Base-by-base conservation (phyloP, 441 rosid genomes). In the Flueggea neowawraea region DNA sequence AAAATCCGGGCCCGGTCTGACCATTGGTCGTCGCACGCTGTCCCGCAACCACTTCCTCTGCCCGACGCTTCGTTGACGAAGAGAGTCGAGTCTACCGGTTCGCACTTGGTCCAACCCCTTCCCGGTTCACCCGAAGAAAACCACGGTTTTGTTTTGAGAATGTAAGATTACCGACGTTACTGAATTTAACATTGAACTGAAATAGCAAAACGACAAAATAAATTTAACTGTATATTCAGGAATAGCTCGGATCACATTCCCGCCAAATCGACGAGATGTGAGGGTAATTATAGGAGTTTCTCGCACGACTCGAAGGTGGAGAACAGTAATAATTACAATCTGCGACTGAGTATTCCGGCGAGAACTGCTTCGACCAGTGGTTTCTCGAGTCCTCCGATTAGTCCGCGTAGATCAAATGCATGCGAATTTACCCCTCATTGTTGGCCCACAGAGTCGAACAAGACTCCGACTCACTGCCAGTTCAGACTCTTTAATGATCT, bases 41-140 rank as follows among this genome's bases (percentile, higher is more conserved):
- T 73, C 44, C 84, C 95, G 2, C 84, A 69, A 11, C 95, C 86
- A 10, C 59, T 88, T 76, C 95, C 95, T 33, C 81, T 74, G 0
- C 91, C 91, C 12, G 87, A 73, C 16, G 48, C 47, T 12, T 22
- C 48, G 31, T 16, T 53, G 49, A 44, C 65, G 16, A 58, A 64
- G 63, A 55, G 57, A 52, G 62, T 65, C 9, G 68, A 69, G 64
- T 57, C 69, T 44, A 62, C 65, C 16, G 66, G 44, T 71, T 55
- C n/a, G n/a, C n/a, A n/a, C n/a, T n/a, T 51, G 6, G 57, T 53
- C 14, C 64, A 22, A 36, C 59, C 54, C 54, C 62, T 52, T 52
- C 54, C 41, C 13, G 63, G 69, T 16, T 64, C 75, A 43, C 70
- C 78, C n/a, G 73, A 59, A 12, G 80, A 72, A 50, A 73, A 67